Percentiles rank a stretch among this genome's conserved stretches.
phyloP scores from a whole-genome alignment of 2,329 filamentous ascomycete genomes.

The Onygenales sp. region DNA sequence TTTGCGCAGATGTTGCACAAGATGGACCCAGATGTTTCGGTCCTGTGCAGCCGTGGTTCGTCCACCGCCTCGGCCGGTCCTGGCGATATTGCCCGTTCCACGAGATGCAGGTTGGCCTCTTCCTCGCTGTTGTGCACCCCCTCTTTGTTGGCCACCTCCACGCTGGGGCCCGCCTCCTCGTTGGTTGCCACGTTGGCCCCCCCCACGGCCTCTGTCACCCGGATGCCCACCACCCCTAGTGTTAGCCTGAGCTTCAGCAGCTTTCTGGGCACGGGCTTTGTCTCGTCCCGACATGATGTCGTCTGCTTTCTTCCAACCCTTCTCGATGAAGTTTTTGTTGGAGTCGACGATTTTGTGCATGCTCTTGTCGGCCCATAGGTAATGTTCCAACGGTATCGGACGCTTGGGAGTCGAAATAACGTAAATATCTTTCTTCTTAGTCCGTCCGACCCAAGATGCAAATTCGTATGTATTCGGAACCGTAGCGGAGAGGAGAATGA shows the following conservation, averaged over 20 bases:
- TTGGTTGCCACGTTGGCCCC: slow-evolving; percentile 10
- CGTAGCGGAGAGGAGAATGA: slow-evolving; percentile 90
- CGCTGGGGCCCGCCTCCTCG: slow-evolving; percentile 33
- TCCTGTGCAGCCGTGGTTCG: slow-evolving; percentile 87
- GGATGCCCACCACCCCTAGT: slow-evolving; percentile 44
- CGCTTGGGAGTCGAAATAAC: slow-evolving; percentile 96
- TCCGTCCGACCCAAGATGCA: slow-evolving; percentile 94
- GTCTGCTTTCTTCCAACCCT: slow-evolving; percentile 91
- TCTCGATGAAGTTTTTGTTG: slow-evolving; percentile 83
- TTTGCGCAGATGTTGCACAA: slow-evolving; percentile 85
- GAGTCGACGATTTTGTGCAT: slow-evolving; percentile 92
- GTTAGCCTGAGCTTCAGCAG: slow-evolving; percentile 40
- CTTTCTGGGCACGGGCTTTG: slow-evolving; percentile 54
- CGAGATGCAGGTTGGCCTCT: slow-evolving; percentile 46
- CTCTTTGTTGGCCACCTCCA: slow-evolving; percentile 33
- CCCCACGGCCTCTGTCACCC: slow-evolving; percentile 31
- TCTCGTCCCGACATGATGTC: slow-evolving; percentile 71
- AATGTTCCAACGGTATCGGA: slow-evolving; percentile 90
- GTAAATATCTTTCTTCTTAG: slow-evolving; percentile 98
- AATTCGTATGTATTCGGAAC: slow-evolving; percentile 98
- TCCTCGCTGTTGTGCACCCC: slow-evolving; percentile 43
- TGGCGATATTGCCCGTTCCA: slow-evolving; percentile 75
- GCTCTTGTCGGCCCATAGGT: slow-evolving; percentile 85
- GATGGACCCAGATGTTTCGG: slow-evolving; percentile 91
- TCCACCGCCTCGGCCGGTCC: slow-evolving; percentile 74